Percentiles rank a stretch among this genome's conserved stretches.
phyloP scores from a whole-genome alignment of 345 rosid genomes.

The Dimocarpus longan region DNA sequence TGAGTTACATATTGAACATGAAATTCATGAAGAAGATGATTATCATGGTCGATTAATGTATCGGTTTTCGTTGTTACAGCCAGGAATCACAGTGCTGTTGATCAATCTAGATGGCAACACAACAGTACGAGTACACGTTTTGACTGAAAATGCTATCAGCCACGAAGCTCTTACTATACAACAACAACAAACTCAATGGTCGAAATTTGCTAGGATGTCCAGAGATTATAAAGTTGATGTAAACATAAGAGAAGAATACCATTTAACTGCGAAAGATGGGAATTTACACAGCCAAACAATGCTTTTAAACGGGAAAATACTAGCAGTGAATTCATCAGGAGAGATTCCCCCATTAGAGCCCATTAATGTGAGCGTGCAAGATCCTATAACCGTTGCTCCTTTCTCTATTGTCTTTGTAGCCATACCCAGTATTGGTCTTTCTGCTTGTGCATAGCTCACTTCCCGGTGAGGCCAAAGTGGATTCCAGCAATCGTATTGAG shows the following conservation, averaged over 20 bases:
- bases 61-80: slow-evolving; percentile 26
- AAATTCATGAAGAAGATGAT: not conserved
- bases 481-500: not conserved
- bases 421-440: slow-evolving; percentile 31
- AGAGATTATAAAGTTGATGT: slow-evolving; percentile 22
- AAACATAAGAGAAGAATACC: slow-evolving; percentile 44
- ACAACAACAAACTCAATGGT: slow-evolving; percentile 18
- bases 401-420: slow-evolving; percentile 45
- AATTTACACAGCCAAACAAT: slow-evolving; percentile 45
- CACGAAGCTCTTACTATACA: slow-evolving; percentile 18
- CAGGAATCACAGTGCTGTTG: slow-evolving; percentile 50
- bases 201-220: slow-evolving; percentile 31
- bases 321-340: slow-evolving; percentile 33
- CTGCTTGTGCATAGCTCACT: slow-evolving; percentile 36
- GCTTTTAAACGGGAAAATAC: slow-evolving; percentile 47
- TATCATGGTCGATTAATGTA: not conserved
- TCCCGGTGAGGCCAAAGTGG: not conserved
- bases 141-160: slow-evolving; percentile 23
- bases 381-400: slow-evolving; percentile 45
- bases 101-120: slow-evolving; percentile 48
- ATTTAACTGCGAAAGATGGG: slow-evolving; percentile 45
- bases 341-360: slow-evolving; percentile 46
- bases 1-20: slow-evolving; percentile 35
- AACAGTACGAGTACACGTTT: slow-evolving; percentile 33
- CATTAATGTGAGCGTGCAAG: slow-evolving; percentile 14